Evolutionary conservation across 2,329 filamentous ascomycete genomes (phyloP), one percentile per base, ranked within the genome.

Genomic region (Neurospora sp.): DNA sequence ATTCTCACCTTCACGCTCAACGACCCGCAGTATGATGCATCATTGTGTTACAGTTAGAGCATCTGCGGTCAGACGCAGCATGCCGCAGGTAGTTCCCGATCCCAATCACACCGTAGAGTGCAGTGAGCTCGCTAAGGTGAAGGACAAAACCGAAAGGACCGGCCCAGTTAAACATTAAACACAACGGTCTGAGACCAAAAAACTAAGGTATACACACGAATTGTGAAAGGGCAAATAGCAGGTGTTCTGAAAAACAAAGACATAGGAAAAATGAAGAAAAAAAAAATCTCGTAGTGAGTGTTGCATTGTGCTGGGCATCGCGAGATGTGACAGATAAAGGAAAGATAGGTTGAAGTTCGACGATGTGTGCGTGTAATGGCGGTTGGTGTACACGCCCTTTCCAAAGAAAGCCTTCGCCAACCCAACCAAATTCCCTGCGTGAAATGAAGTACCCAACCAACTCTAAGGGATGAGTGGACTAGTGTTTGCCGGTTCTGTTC

Each of bases 151-250:
- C 23, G 28, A 66, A 4, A 70, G 69, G 65, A 46, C 69, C 65
- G 23, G 70, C 69, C 70, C 57, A 39, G 57, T 41, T 68, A 71
- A 67, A 68, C 67, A 71, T 71, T 71, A 71, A 69, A 66, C 39
- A 67, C 68, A 41, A n/a, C 12, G 33, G 39, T 38, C 15, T n/a
- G 17, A 19, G 66, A 41, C n/a, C 17, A 65, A n/a, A 38, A 38
- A 67, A 37, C 57, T 41, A 62, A 23, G 19, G 57, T 19, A 28
- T 38, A 62, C 12, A 62, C 15, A 62, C 28, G 28, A 36, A 33
- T 62, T 62, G 6, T 17, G 28, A n/a, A 33, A 62, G 23, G 46
- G 52, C 4, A 62, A 62, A 33, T 5, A 62, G 46, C 19, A n/a
- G 12, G 28, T 17, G 23, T 62, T 36, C 15, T 33, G 23, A n/a